These are phyloP conservation scores for Staphylotrichum tortipilum DNA, from an alignment of 495 filamentous ascomycete genomes.

Conservation along the genomic window DNA sequence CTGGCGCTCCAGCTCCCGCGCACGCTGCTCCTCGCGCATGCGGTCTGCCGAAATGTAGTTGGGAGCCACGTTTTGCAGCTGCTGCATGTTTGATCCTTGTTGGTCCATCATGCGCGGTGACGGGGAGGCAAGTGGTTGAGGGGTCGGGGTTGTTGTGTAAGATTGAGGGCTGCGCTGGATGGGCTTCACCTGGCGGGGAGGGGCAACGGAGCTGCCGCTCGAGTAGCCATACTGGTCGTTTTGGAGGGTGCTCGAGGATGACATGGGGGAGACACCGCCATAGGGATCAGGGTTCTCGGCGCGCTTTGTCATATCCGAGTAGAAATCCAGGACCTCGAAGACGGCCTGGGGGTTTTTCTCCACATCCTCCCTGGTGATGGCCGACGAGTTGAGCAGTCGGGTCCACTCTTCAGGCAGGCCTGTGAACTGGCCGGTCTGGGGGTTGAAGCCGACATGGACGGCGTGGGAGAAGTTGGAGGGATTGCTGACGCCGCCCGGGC, in stretches of 20 bases:
- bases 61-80: slow-evolving; percentile 37
- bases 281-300: slow-evolving; percentile 73
- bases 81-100: slow-evolving; percentile 32
- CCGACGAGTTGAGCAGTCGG: slow-evolving; percentile 84
- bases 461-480: slow-evolving; percentile 95
- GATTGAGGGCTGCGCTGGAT: slow-evolving; percentile 42
- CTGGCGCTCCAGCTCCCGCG: slow-evolving; percentile 36
- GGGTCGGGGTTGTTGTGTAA: slow-evolving; percentile 19
- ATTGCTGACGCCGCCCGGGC: slow-evolving; percentile 93
- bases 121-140: slow-evolving; percentile 19
- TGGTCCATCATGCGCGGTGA: slow-evolving; percentile 35
- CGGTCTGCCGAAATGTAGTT: slow-evolving; percentile 48
- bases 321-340: slow-evolving; percentile 94
- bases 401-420: slow-evolving; percentile 95
- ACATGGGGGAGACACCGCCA: slow-evolving; percentile 50
- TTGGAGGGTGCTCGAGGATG: slow-evolving; percentile 44
- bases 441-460: slow-evolving; percentile 96
- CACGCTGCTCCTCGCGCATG: slow-evolving; percentile 45
- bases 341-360: slow-evolving; percentile 97
- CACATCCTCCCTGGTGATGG: slow-evolving; percentile 96
- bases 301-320: slow-evolving; percentile 86
- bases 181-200: slow-evolving; percentile 55
- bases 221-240: slow-evolving; percentile 62
- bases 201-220: slow-evolving; percentile 61
- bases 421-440: slow-evolving; percentile 82